Base-by-base conservation (phyloP, 1,139 yeast species). In the Candida sp. region DNA sequence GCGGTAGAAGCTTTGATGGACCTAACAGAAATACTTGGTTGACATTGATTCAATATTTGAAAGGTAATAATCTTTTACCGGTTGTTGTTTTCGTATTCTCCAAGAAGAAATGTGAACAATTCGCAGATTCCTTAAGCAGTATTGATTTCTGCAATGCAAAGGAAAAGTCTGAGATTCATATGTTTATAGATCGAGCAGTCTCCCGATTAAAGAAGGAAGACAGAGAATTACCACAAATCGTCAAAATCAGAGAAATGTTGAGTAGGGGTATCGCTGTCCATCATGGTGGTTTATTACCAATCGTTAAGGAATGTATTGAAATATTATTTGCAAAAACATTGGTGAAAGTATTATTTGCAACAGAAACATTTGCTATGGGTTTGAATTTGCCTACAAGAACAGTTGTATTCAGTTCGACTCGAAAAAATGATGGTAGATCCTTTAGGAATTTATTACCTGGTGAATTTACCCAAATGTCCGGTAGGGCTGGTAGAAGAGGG, bases 311-410 rank as follows among this genome's bases (percentile, higher is more conserved):
- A 61, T 85, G 91, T 43, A 93, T 93, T 54, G 99, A 93, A 64
- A 91, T 93, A 45, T 67, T 93, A 39, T 93, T 93, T 67, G 84
- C 97, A 1, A 84, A 80, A 55, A 82, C 96, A 0, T 73, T 93
- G 42, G 88, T 93, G 35, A 91, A 90, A 61, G 95, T 91, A 0
- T 71, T 93, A 41, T 93, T 93, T 70, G 99, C 99, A 0, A 93
- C 99, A 0, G 99, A 93, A 64, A 93, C 99, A 0, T 93, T 93
- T 70, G 96, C 99, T 2, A 95, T 93, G 91, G 99, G 99, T 9
- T 78, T 93, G 57, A 93, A 93, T 61, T 79, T 93, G 70, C 99
- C 99, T 22, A 95, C 99, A 0, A 84, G 95, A 64, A 93, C 99
- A 0, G 99, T 93, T 37, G 93, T 93, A 1, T 93, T 93, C 62